phyloP scores from a whole-genome alignment of 2,329 filamentous ascomycete species.

The Fusarium cicatricum region DNA sequence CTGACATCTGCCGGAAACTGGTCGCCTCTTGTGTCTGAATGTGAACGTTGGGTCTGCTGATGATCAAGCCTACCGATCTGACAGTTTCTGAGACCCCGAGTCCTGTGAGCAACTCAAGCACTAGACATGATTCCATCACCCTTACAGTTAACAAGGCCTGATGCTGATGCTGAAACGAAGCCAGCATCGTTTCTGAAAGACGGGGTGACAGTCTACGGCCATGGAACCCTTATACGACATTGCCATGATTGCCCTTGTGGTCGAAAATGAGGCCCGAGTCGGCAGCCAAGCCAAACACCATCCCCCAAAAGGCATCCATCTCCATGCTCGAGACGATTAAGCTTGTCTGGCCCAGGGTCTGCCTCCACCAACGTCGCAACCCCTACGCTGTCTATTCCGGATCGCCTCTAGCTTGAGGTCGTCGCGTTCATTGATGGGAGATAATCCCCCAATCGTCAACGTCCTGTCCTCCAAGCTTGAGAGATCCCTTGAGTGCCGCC shows the following conservation, averaged over 20 bases:
- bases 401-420: slow-evolving; percentile 35
- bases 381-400: slow-evolving; percentile 30
- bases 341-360: slow-evolving; percentile 37
- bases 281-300: slow-evolving; percentile 22
- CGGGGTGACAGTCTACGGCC: too few species aligned
- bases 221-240: too few species aligned
- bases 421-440: slow-evolving; percentile 16
- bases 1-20: background rate
- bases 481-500: background rate
- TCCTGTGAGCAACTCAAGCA: too few species aligned
- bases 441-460: slow-evolving; percentile 1
- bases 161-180: too few species aligned
- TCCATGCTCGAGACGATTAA: slow-evolving; percentile 35
- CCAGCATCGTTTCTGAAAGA: too few species aligned
- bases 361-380: slow-evolving; percentile 30
- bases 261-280: slow-evolving; percentile 4
- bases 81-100: too few species aligned
- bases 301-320: slow-evolving; percentile 37
- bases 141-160: too few species aligned
- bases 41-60: background rate
- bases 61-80: too few species aligned
- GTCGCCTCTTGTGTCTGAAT: background rate
- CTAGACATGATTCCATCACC: too few species aligned
- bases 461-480: background rate
- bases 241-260: too few species aligned